These are phyloP conservation scores for Monascus purpureus DNA, from an alignment of 495 filamentous ascomycete genomes.

Conservation along the genomic window DNA sequence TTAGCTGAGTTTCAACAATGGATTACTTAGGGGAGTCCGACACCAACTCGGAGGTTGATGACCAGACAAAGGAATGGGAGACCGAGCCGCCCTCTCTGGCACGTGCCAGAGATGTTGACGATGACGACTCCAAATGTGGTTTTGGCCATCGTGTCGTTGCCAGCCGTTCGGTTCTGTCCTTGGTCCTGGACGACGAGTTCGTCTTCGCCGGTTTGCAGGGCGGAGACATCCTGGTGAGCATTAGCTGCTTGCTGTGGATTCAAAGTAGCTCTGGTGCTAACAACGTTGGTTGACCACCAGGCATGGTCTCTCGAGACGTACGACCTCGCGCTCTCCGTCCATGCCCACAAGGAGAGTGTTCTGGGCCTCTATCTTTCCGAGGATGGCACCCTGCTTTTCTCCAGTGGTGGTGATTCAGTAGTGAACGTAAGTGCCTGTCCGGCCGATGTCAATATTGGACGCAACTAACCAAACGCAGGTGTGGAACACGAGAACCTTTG, in stretches of 20 bases:
- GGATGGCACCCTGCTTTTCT: constrained; percentile 68
- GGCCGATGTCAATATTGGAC: not conserved
- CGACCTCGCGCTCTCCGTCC: constrained; percentile 57
- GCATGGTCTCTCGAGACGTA: constrained; percentile 82
- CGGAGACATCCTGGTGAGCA: constrained; percentile 66
- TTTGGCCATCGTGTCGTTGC: constrained; percentile 33
- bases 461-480: constrained; percentile 29
- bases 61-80: constrained; percentile 25
- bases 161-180: constrained; percentile 31
- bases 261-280: constrained; percentile 3
- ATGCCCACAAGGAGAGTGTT: constrained; percentile 82
- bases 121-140: constrained; percentile 20
- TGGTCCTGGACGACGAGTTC: constrained; percentile 32
- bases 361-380: constrained; percentile 68
- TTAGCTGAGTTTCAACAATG: constrained; percentile 13
- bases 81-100: constrained; percentile 18
- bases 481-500: constrained; percentile 48
- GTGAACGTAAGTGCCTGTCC: constrained; percentile 53
- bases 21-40: constrained; percentile 25
- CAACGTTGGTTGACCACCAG: constrained; percentile 13
- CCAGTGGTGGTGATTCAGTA: constrained; percentile 84
- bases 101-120: constrained; percentile 2
- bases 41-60: constrained; percentile 24
- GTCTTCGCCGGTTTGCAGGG: constrained; percentile 74
- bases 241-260: not conserved